These are phyloP conservation scores for Sanguinoderma infundibulare DNA, from an alignment of 1,284 basidiomycete genomes.

Conservation along the genomic window DNA sequence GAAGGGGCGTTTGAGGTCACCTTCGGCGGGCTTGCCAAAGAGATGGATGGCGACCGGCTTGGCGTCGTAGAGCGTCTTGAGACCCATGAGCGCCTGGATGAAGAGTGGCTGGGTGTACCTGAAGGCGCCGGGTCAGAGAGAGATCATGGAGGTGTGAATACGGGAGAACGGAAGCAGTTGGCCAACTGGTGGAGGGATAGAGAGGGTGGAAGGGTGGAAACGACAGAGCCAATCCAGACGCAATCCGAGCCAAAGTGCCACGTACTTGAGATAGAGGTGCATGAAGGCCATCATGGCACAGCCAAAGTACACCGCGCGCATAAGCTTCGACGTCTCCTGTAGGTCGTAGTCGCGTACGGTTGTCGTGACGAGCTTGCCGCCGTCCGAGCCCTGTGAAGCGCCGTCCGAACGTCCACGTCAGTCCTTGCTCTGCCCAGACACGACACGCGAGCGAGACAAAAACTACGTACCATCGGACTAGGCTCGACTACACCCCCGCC, in stretches of 20 bases:
- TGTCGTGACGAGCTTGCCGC: slow-evolving; percentile 86
- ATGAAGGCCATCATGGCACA: slow-evolving; percentile 90
- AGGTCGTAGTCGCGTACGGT: slow-evolving; percentile 96
- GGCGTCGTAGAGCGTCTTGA: slow-evolving; percentile 87
- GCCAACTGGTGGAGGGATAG: background rate
- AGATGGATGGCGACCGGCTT: slow-evolving; percentile 84
- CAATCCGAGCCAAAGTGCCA: background rate
- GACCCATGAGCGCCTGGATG: slow-evolving; percentile 88
- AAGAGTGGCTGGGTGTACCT: slow-evolving; percentile 91
- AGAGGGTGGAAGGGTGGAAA: background rate
- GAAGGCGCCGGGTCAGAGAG: background rate
- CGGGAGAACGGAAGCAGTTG: background rate
- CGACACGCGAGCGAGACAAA: slow-evolving; percentile 19
- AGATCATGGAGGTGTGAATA: background rate
- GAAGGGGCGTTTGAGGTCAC: slow-evolving; percentile 92
- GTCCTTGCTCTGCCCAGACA: too few species aligned
- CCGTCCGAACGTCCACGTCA: too few species aligned
- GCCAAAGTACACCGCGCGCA: slow-evolving; percentile 79
- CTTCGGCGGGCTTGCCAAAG: slow-evolving; percentile 77
- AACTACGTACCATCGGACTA: slow-evolving; percentile 71
- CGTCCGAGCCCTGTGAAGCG: slow-evolving; percentile 76
- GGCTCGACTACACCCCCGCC: slow-evolving; percentile 55
- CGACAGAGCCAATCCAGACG: background rate
- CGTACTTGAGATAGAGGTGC: slow-evolving; percentile 78
- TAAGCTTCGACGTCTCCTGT: slow-evolving; percentile 84